A percentile compares a stretch with the other conserved stretches of the same genome.
phyloP scores from a whole-genome alignment of 176 grass and related monocot genomes.

The Juncus inflexus region DNA sequence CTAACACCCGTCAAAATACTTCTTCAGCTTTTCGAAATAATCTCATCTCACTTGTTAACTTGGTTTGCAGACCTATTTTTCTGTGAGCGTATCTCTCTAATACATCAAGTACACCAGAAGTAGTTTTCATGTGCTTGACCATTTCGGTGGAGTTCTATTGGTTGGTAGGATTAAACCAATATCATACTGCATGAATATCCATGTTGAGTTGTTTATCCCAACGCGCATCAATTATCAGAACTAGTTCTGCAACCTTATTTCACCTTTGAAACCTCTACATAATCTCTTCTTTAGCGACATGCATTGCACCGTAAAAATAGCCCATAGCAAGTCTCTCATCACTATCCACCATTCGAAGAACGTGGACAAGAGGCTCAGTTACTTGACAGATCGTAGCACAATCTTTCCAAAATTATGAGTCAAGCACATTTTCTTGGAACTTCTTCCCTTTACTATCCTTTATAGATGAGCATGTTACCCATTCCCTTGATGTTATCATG shows the following conservation, averaged over 20 bases:
- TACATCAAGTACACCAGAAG: too few species aligned
- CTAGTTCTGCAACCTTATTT: background rate
- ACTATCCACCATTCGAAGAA: too few species aligned
- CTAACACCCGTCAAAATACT: background rate
- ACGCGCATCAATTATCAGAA: conserved; percentile 5
- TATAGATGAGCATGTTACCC: background rate
- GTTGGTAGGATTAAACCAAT: background rate
- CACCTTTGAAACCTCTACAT: conserved; percentile 1
- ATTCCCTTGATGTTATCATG: conserved; percentile 10
- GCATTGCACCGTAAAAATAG: conserved; percentile 4
- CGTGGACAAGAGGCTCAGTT: too few species aligned
- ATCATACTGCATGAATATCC: background rate
- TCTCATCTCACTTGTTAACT: background rate
- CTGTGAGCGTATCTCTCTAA: background rate
- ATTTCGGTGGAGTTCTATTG: too few species aligned
- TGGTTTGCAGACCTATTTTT: background rate
- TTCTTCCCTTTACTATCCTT: background rate
- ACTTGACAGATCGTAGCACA: too few species aligned
- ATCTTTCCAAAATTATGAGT: too few species aligned
- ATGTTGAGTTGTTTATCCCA: conserved; percentile 16
- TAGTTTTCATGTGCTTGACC: too few species aligned
- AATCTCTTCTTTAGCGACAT: background rate
- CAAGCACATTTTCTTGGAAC: too few species aligned
- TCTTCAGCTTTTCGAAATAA: background rate
- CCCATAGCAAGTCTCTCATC: background rate